These are phyloP conservation scores for Gymnopilus junonius DNA, from an alignment of 768 basidiomycete genomes.

Conservation along the genomic window DNA sequence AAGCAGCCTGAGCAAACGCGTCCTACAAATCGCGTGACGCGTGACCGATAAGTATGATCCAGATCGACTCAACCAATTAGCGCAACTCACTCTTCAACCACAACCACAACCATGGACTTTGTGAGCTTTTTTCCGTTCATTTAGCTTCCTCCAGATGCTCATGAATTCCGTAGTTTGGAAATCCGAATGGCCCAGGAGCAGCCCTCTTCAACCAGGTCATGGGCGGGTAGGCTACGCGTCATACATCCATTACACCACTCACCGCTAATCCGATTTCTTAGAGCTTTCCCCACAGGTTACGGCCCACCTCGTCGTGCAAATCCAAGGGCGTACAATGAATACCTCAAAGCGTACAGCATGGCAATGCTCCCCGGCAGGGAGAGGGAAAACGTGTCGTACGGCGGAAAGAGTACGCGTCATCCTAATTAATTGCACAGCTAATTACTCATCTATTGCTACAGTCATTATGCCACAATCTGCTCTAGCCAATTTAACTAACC, in stretches of 20 bases:
- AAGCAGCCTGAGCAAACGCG: constrained; percentile 32
- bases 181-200: constrained; percentile 58
- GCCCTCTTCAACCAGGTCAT: constrained; percentile 72
- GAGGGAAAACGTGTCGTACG: constrained; percentile 91
- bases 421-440: constrained; percentile 7
- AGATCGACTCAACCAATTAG: constrained; percentile 19
- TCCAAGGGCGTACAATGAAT: constrained; percentile 85
- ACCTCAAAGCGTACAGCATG: constrained; percentile 93
- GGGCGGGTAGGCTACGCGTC: constrained; percentile 50
- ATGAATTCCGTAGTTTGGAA: constrained; percentile 38
- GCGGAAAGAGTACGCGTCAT: constrained; percentile 83
- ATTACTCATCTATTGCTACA: constrained; percentile 34
- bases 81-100: constrained; percentile 15
- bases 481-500: constrained; percentile 81
- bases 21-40: constrained; percentile 38
- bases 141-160: constrained; percentile 4
- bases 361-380: constrained; percentile 90
- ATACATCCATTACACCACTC: constrained; percentile 8
- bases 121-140: constrained; percentile 33
- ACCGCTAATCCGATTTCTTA: constrained; percentile 30
- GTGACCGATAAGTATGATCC: constrained; percentile 30
- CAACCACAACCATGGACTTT: constrained; percentile 43
- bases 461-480: constrained; percentile 99
- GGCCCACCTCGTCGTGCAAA: constrained; percentile 54
- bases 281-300: constrained; percentile 58